Base-by-base conservation (phyloP, 164 flowering plant genomes). In the Cinnamomum chago region DNA sequence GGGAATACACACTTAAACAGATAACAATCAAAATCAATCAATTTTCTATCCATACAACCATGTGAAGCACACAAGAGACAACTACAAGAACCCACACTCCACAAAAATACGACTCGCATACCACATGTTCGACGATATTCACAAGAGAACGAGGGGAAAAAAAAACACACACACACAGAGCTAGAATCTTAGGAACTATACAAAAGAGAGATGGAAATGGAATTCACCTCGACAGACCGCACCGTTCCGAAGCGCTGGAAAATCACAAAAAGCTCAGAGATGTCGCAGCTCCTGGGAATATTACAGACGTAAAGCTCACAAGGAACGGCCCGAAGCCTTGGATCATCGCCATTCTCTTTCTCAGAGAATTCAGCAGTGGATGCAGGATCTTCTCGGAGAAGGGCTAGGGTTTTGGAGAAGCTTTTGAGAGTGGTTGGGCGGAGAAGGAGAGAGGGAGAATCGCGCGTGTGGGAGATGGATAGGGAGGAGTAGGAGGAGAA, bases 281-380 rank as follows among this genome's bases (percentile, higher is more conserved):
- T 79, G 77, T 76, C 85, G 58, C 65, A 82, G 60, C 82, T 83
- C 27, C 82, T 79, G 4, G 88, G 88, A 52, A 85, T 75, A 76
- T 84, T 85, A 73, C 88, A 85, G 47, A 84, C 85, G 76, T 84
- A 83, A 23, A 85, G 76, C 65, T 82, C 79, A 73, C 73, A 81
- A 0, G 84, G 85, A 17, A 65, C 67, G 22, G 18, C 23, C 12
- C 22, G 25, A 22, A 40, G 52, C 17, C 2, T n/a, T 17, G 70
- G 12, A 3, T 28, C 65, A 13, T n/a, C 73, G 47, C 40, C 40
- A 28, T 14, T 66, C 35, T 11, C 64, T 28, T 67, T 78, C 50
- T 35, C 76, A 18, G 28, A 58, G 13, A 51, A 33, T 28, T 20
- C 65, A 18, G 40, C 67, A 47, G 70, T 13, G 1, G 30, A 58